These are phyloP conservation scores for Aspergillus haitiensis DNA, from an alignment of 495 filamentous ascomycete species.

Conservation along the genomic window DNA sequence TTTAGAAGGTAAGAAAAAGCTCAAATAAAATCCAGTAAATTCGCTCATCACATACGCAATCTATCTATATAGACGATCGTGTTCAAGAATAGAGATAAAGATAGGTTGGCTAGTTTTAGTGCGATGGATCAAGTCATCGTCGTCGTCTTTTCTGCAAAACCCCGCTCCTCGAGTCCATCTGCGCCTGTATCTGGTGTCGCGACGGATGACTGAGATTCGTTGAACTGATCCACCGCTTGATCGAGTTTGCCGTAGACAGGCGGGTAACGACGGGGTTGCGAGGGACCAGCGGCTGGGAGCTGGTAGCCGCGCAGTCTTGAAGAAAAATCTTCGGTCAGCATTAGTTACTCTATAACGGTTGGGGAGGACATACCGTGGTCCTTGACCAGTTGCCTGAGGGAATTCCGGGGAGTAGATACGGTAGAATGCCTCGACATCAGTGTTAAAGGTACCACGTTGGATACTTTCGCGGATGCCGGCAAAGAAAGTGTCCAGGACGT, in stretches of 20 bases:
- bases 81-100: too few species aligned
- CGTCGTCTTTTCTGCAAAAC: slow-evolving; percentile 55
- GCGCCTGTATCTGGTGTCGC: slow-evolving; percentile 52
- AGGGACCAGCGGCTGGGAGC: slow-evolving; percentile 65
- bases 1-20: too few species aligned
- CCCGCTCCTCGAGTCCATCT: slow-evolving; percentile 56
- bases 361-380: slow-evolving; percentile 61
- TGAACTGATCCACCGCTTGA: slow-evolving; percentile 48
- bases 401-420: slow-evolving; percentile 63
- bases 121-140: not conserved
- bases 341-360: slow-evolving; percentile 8
- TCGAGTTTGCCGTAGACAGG: slow-evolving; percentile 61
- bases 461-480: slow-evolving; percentile 62
- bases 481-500: slow-evolving; percentile 73
- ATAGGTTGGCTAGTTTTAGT: not conserved
- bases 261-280: slow-evolving; percentile 65
- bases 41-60: too few species aligned
- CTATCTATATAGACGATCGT: too few species aligned
- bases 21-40: too few species aligned
- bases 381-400: slow-evolving; percentile 70
- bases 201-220: slow-evolving; percentile 50
- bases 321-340: not conserved
- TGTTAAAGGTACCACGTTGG: slow-evolving; percentile 60
- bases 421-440: slow-evolving; percentile 56
- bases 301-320: slow-evolving; percentile 78